These are phyloP conservation scores for Alternaria triticina DNA, from an alignment of 2,329 filamentous ascomycete species.

Conservation along the genomic window DNA sequence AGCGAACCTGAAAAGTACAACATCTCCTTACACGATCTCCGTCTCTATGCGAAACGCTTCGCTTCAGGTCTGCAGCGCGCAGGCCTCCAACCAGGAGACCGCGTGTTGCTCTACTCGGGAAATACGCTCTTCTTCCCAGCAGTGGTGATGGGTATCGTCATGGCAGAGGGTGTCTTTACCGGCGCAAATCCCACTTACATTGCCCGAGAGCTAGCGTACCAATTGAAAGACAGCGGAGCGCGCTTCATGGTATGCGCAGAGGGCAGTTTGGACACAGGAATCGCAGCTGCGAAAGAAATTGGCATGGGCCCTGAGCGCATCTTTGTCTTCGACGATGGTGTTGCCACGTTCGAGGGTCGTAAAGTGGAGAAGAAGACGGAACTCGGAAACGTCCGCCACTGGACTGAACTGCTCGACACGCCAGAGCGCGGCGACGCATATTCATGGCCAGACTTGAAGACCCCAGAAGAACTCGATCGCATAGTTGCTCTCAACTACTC, in stretches of 20 bases:
- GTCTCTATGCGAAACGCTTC: slow-evolving; percentile 74
- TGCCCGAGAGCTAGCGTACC: slow-evolving; percentile 74
- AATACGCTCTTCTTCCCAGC: slow-evolving; percentile 77
- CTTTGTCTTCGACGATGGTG: slow-evolving; percentile 69
- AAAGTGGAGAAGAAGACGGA: slow-evolving; percentile 44
- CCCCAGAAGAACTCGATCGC: slow-evolving; percentile 57
- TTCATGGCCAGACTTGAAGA: slow-evolving; percentile 65
- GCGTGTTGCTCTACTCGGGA: slow-evolving; percentile 74
- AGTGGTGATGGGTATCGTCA: slow-evolving; percentile 74
- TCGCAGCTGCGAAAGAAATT: slow-evolving; percentile 68
- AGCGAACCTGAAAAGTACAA: slow-evolving; percentile 70
- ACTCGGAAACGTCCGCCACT: slow-evolving; percentile 60
- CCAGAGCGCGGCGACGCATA: slow-evolving; percentile 62
- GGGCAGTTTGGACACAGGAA: slow-evolving; percentile 64
- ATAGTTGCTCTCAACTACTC: slow-evolving; percentile 80
- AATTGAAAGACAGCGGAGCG: slow-evolving; percentile 74
- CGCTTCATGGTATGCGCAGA: slow-evolving; percentile 71
- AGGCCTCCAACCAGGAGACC: slow-evolving; percentile 70
- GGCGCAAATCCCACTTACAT: slow-evolving; percentile 75
- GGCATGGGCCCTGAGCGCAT: slow-evolving; percentile 63
- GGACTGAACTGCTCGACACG: slow-evolving; percentile 64
- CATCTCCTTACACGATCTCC: slow-evolving; percentile 68
- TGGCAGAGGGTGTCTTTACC: slow-evolving; percentile 80
- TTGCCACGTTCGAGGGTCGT: slow-evolving; percentile 53
- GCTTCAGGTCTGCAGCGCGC: slow-evolving; percentile 70